phyloP scores from a whole-genome alignment of 352 stramenopile genomes.

The Phytophthora pistaciae region DNA sequence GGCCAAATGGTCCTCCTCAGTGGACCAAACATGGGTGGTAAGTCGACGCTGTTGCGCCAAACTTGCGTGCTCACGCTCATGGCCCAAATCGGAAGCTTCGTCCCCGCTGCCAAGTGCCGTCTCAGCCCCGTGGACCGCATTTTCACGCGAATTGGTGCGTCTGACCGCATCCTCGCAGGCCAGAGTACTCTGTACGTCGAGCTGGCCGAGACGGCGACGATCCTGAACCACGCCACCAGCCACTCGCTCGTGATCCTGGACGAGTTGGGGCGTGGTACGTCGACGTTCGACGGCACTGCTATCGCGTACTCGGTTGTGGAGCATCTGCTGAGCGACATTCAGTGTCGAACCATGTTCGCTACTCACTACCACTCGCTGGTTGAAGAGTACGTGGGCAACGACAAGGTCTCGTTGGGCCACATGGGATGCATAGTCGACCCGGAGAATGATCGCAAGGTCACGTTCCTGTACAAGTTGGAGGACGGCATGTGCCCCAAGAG shows the following conservation, averaged over 20 bases:
- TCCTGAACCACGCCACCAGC: slow-evolving; percentile 95
- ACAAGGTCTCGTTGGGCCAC: slow-evolving; percentile 74
- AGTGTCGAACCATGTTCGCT: slow-evolving; percentile 98
- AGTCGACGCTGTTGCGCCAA: slow-evolving; percentile 98
- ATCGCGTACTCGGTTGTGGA: slow-evolving; percentile 98
- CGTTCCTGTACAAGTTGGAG: slow-evolving; percentile 99
- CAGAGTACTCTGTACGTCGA: slow-evolving; percentile 99
- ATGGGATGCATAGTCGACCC: slow-evolving; percentile 88
- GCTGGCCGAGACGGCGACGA: slow-evolving; percentile 98
- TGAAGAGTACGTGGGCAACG: slow-evolving; percentile 81
- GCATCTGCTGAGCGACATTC: slow-evolving; percentile 86
- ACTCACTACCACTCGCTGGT: slow-evolving; percentile 99
- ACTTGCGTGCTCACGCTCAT: slow-evolving; percentile 98
- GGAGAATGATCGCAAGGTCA: slow-evolving; percentile 94
- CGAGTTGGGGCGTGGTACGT: slow-evolving; percentile 98
- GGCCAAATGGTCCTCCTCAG: slow-evolving; percentile 94
- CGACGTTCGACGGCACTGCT: slow-evolving; percentile 98
- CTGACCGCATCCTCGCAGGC: slow-evolving; percentile 97
- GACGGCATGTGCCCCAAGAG: slow-evolving; percentile 97
- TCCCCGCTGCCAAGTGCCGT: slow-evolving; percentile 94
- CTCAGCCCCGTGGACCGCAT: slow-evolving; percentile 98
- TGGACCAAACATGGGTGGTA: slow-evolving; percentile 99
- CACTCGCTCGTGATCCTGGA: slow-evolving; percentile 99
- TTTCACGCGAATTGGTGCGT: slow-evolving; percentile 99
- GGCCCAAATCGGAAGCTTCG: slow-evolving; percentile 99